Evolutionary conservation across 2,329 filamentous ascomycete species (phyloP).

Genomic region (Paecilomyces niveus): DNA sequence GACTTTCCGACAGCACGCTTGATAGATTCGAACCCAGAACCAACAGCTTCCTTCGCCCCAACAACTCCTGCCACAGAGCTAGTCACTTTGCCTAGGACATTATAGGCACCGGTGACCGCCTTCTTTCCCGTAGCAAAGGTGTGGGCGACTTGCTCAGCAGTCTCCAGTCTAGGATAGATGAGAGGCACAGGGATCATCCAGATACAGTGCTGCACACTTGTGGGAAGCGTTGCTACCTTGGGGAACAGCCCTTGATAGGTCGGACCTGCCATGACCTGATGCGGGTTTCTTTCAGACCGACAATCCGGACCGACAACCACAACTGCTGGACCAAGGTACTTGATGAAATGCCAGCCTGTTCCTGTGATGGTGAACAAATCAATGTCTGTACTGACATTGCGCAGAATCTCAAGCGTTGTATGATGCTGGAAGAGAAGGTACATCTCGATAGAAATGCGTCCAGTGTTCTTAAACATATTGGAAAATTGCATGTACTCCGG

Average conservation of each 20-base stretch:
- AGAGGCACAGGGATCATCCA: constrained; percentile 92
- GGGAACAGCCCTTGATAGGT: constrained; percentile 98
- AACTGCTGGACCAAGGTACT: constrained; percentile 86
- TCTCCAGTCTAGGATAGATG: constrained; percentile 84
- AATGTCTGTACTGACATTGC: constrained; percentile 77
- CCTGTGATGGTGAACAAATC: constrained; percentile 96
- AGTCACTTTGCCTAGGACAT: constrained; percentile 89
- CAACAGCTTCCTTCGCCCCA: constrained; percentile 86
- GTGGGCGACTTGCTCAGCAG: constrained; percentile 82
- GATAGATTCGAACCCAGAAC: constrained; percentile 85
- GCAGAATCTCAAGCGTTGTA: constrained; percentile 86
- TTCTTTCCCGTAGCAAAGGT: constrained; percentile 94
- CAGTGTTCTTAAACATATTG: constrained; percentile 97
- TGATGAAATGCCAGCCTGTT: constrained; percentile 98
- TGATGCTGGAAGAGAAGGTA: constrained; percentile 98
- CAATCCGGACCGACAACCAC: constrained; percentile 87
- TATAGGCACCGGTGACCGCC: constrained; percentile 92
- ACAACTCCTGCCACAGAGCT: constrained; percentile 93
- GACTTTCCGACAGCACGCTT: constrained; percentile 96
- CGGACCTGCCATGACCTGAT: constrained; percentile 88
- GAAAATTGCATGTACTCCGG: constrained; percentile 98
- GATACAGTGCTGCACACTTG: constrained; percentile 91
- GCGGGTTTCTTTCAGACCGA: constrained; percentile 81
- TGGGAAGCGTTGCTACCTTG: constrained; percentile 82
- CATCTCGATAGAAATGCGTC: constrained; percentile 91